Evolutionary conservation across 345 rosid species (phyloP).

Genomic region (Populus euphratica): DNA sequence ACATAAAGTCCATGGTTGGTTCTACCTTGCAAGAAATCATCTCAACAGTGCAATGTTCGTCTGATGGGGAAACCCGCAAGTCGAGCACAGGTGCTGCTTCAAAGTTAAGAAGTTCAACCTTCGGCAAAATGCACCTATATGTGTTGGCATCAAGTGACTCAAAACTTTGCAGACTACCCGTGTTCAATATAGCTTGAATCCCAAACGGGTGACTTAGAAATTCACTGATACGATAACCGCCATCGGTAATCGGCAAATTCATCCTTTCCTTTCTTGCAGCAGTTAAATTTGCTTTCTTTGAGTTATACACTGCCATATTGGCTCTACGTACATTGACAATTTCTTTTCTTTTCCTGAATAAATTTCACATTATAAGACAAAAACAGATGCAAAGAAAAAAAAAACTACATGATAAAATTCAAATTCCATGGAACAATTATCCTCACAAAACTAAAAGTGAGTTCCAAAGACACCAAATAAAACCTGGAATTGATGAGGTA

Average conservation of each 20-base stretch:
- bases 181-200: constrained; percentile 61
- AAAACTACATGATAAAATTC: neutral
- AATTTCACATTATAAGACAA: neutral
- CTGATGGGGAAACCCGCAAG: constrained; percentile 56
- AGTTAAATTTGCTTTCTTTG: constrained; percentile 60
- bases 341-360: constrained; percentile 6
- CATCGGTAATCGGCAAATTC: constrained; percentile 38
- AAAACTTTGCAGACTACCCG: constrained; percentile 55
- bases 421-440: no score
- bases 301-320: constrained; percentile 17
- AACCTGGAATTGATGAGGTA: constrained; percentile 1
- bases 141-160: constrained; percentile 47
- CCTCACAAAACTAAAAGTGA: no score
- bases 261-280: constrained; percentile 61
- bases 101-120: constrained; percentile 56
- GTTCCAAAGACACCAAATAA: neutral
- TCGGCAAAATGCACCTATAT: constrained; percentile 75
- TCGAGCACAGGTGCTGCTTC: constrained; percentile 73
- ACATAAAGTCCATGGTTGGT: neutral
- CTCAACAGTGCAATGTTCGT: constrained; percentile 62
- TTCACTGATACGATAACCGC: constrained; percentile 43
- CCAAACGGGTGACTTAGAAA: constrained; percentile 71
- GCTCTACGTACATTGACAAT: neutral
- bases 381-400: neutral
- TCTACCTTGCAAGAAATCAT: constrained; percentile 80